Evolutionary conservation across 495 filamentous ascomycete species (phyloP).

Genomic region (Lasiosphaeria hispida): DNA sequence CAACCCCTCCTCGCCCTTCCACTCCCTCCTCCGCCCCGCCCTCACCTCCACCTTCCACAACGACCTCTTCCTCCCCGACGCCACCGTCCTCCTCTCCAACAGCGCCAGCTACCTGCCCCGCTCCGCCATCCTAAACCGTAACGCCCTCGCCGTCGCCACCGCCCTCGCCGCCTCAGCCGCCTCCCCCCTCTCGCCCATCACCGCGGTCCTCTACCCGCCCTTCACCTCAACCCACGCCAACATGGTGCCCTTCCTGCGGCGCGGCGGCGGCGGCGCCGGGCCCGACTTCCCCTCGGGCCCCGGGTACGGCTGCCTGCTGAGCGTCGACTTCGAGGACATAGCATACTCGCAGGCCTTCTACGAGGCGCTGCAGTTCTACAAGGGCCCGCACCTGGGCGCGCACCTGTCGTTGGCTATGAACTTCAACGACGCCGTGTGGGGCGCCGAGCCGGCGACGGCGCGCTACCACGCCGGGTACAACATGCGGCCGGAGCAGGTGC

Average conservation of each 20-base stretch:
- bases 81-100: conserved; percentile 40
- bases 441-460: conserved; percentile 17
- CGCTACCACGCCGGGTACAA: conserved; percentile 32
- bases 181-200: conserved; percentile 30
- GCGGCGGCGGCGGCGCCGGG: too few species aligned
- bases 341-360: conserved; percentile 37
- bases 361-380: conserved; percentile 40
- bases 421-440: conserved; percentile 40
- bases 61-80: conserved; percentile 42
- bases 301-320: conserved; percentile 40
- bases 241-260: conserved; percentile 39
- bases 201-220: conserved; percentile 41
- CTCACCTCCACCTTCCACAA: conserved; percentile 35
- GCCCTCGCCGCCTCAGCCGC: conserved; percentile 26
- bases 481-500: conserved; percentile 30
- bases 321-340: conserved; percentile 41
- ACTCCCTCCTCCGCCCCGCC: conserved; percentile 29
- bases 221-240: conserved; percentile 27
- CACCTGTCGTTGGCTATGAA: conserved; percentile 43
- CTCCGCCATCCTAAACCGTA: conserved; percentile 40
- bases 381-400: conserved; percentile 48
- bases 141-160: conserved; percentile 38
- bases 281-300: conserved; percentile 29
- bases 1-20: conserved; percentile 35
- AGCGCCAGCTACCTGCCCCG: conserved; percentile 41